Evolutionary conservation across 192 early-diverging fungal genomes (phyloP).

Genomic region (Backusella macrospora): DNA sequence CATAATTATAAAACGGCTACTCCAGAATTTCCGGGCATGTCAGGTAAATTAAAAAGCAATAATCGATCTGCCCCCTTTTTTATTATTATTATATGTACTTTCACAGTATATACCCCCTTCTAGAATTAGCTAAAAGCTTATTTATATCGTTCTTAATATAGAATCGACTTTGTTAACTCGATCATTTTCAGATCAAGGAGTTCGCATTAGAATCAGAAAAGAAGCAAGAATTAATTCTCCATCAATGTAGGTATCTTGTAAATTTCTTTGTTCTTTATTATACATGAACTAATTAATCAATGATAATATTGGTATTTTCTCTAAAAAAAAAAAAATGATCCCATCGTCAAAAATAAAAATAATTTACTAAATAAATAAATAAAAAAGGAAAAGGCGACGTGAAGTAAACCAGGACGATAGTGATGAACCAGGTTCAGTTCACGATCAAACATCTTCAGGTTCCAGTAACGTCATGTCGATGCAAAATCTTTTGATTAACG

Average conservation of each 20-base stretch:
- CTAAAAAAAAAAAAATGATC: background rate
- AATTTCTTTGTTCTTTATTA: too few species aligned
- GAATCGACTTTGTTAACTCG: conserved; percentile 14
- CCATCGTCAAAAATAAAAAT: too few species aligned
- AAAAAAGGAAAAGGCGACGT: conserved; percentile 5
- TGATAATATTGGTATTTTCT: background rate
- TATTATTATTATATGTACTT: too few species aligned
- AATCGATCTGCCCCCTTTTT: background rate
- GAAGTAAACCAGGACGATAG: background rate
- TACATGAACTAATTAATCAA: too few species aligned
- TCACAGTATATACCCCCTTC: background rate
- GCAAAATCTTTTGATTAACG: conserved; percentile 12
- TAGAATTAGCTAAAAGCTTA: background rate
- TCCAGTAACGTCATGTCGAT: conserved; percentile 23
- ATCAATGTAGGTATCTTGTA: conserved; percentile 7
- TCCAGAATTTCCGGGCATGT: conserved; percentile 18
- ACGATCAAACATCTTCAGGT: background rate
- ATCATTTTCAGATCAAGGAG: conserved; percentile 21
- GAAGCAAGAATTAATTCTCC: background rate
- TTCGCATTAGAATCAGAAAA: conserved; percentile 13
- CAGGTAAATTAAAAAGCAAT: background rate
- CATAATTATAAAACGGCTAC: background rate
- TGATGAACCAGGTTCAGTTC: background rate
- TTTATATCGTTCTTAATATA: background rate
- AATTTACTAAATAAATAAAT: too few species aligned